These are phyloP conservation scores for Panicum virgatum DNA, from an alignment of 202 grass and related monocot genomes.

Conservation along the genomic window DNA sequence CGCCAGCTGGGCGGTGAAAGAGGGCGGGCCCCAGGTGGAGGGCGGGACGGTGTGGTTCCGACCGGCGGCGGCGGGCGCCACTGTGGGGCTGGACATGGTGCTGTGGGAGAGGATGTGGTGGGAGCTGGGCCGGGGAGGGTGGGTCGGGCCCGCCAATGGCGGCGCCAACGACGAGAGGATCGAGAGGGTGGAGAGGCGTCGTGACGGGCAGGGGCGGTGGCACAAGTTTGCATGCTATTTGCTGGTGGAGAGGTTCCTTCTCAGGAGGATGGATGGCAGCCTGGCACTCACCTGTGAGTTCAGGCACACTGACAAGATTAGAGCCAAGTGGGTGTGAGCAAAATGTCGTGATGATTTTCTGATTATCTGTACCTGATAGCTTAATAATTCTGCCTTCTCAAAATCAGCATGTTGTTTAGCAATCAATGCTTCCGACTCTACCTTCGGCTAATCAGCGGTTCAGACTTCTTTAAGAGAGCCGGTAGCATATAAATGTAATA, in stretches of 20 bases:
- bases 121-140: conserved; percentile 37
- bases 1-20: not conserved
- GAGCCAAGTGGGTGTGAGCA: conserved; percentile 25
- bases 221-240: conserved; percentile 37
- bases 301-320: conserved; percentile 42
- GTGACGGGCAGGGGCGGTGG: not conserved
- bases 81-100: conserved; percentile 33
- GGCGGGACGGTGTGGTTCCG: conserved; percentile 48
- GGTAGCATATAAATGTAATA: too few relatives aligned
- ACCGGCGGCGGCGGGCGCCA: not conserved
- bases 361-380: too few relatives aligned
- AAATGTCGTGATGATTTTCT: too few relatives aligned
- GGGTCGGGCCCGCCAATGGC: not conserved
- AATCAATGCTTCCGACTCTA: too few relatives aligned
- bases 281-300: conserved; percentile 45
- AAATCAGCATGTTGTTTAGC: too few relatives aligned
- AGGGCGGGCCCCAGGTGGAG: not conserved
- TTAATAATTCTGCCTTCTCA: too few relatives aligned
- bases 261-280: conserved; percentile 55
- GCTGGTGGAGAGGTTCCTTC: conserved; percentile 52
- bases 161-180: conserved; percentile 30
- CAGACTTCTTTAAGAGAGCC: too few relatives aligned
- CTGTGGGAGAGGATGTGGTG: conserved; percentile 53
- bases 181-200: conserved; percentile 41
- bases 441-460: too few relatives aligned